Percentiles rank a stretch among this genome's conserved stretches.
Evolutionary conservation across 768 basidiomycete genomes (phyloP).

Genomic region (Hemileccinum rubropunctum): DNA sequence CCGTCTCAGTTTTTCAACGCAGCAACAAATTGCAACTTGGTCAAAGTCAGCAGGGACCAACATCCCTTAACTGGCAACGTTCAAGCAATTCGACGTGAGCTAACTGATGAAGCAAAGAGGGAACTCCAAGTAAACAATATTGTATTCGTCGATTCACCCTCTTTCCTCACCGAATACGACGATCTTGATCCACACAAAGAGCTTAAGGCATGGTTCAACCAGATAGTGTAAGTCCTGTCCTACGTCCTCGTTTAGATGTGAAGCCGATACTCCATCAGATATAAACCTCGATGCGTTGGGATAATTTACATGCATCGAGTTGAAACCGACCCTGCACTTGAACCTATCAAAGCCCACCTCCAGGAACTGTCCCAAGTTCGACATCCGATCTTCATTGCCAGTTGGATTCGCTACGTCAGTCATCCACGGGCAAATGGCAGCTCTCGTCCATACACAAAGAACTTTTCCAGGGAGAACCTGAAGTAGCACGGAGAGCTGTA

Average conservation of each 20-base stretch:
- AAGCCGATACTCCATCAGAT: not conserved
- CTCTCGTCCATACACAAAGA: conserved; percentile 1
- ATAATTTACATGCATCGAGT: conserved; percentile 19
- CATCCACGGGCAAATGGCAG: not conserved
- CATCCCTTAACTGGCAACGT: conserved; percentile 9
- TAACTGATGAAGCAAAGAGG: conserved; percentile 6
- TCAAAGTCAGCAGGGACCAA: not conserved
- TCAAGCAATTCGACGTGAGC: conserved; percentile 13
- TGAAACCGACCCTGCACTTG: conserved; percentile 12
- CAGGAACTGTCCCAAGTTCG: not conserved
- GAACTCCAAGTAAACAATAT: not conserved
- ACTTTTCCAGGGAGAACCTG: conserved; percentile 9
- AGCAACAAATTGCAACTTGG: conserved; percentile 2
- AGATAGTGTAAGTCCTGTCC: not conserved
- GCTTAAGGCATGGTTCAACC: conserved; percentile 2
- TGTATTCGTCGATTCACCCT: conserved; percentile 7
- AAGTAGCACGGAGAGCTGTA: conserved; percentile 12
- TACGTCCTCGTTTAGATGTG: not conserved
- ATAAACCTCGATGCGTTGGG: conserved; percentile 2
- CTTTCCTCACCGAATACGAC: conserved; percentile 4
- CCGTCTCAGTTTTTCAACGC: conserved; percentile 10
- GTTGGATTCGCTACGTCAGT: not conserved
- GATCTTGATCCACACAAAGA: conserved; percentile 2
- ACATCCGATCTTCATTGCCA: not conserved
- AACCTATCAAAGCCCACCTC: conserved; percentile 6